Conservation (phyloP, 2,329 filamentous ascomycete species). For the Neocucurbitaria cava region DNA sequence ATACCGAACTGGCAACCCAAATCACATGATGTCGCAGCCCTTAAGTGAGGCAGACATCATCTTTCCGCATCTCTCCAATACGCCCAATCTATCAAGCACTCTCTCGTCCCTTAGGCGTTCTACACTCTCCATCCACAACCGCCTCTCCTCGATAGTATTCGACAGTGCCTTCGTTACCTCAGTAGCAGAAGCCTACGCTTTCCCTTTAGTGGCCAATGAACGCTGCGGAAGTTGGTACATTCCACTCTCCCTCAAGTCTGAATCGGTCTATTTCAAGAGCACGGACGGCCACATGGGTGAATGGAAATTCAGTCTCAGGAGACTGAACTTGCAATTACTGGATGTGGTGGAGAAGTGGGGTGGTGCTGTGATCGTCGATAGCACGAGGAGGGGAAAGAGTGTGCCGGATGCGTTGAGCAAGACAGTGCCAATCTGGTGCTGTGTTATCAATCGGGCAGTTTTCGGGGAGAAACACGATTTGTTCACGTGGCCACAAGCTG, state of each 20-base stretch:
- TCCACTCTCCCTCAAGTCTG: conserved; percentile 66
- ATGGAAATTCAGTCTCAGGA: conserved; percentile 86
- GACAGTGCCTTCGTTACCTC: conserved; percentile 77
- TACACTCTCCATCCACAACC: conserved; percentile 80
- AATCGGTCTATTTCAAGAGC: conserved; percentile 94
- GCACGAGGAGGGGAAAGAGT: conserved; percentile 88
- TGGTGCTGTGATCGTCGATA: conserved; percentile 90
- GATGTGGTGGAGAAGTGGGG: conserved; percentile 69
- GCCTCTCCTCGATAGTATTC: conserved; percentile 76
- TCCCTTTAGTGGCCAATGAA: conserved; percentile 90
- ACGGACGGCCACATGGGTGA: conserved; percentile 92
- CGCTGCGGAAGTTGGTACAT: conserved; percentile 98
- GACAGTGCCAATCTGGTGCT: conserved; percentile 92
- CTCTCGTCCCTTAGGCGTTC: conserved; percentile 77
- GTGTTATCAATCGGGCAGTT: conserved; percentile 79
- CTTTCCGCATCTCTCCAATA: conserved; percentile 64
- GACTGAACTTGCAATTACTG: conserved; percentile 84
- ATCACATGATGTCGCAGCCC: conserved; percentile 30
- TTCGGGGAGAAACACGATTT: conserved; percentile 70
- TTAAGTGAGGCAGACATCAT: conserved; percentile 54
- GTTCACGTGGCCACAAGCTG: conserved; percentile 73
- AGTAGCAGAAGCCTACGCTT: conserved; percentile 62
- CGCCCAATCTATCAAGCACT: conserved; percentile 68
- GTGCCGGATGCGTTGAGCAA: conserved; percentile 96
- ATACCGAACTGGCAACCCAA: too few species aligned